These are phyloP conservation scores for Fusarium fujikuroi DNA, from an alignment of 2,329 filamentous ascomycete species.

Conservation along the genomic window DNA sequence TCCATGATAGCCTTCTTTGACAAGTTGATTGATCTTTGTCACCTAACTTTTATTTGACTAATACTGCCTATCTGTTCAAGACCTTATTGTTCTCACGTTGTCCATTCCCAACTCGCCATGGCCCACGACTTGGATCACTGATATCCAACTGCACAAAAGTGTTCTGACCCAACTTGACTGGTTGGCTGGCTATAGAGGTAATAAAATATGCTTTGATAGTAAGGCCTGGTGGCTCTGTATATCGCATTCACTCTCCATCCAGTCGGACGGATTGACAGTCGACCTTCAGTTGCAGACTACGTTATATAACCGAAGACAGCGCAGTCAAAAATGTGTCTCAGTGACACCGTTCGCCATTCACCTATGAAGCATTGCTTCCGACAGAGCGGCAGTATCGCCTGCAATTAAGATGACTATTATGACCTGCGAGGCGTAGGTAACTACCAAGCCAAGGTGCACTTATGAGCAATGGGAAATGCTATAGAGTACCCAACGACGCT, in stretches of 20 bases:
- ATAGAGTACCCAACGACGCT: neutral
- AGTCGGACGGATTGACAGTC: no score
- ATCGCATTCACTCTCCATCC: neutral
- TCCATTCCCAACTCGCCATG: neutral
- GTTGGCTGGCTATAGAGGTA: neutral
- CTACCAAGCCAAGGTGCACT: no score
- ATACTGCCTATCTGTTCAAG: no score
- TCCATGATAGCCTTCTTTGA: neutral
- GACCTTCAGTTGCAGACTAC: neutral
- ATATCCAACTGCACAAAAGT: rapidly evolving
- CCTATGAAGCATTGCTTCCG: neutral
- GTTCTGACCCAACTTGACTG: rapidly evolving
- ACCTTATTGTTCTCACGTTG: no score
- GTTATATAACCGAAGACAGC: neutral
- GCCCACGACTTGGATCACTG: neutral
- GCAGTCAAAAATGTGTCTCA: neutral
- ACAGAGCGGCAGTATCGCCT: neutral
- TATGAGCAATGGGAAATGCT: no score
- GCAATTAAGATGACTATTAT: neutral
- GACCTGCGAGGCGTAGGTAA: no score
- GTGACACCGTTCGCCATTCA: neutral
- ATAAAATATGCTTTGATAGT: no score
- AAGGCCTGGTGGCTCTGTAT: no score
- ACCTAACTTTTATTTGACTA: no score
- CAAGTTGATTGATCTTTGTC: neutral